Conservation (phyloP, 2,329 filamentous ascomycete genomes). For the Ophiognomonia clavigignenti-juglandacearum region DNA sequence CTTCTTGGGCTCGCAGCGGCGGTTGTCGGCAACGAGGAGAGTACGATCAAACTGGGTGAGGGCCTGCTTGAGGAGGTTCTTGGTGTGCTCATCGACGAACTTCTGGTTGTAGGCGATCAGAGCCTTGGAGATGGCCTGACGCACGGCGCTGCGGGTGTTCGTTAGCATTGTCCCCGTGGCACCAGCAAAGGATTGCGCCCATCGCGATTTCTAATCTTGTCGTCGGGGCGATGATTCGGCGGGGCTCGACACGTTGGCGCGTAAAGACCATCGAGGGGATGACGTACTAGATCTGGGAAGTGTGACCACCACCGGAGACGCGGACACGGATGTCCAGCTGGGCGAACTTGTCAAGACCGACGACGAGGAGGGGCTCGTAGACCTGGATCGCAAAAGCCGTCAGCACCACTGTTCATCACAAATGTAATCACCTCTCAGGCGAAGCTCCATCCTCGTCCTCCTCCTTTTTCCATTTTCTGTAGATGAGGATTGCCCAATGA, state of each 20-base stretch:
- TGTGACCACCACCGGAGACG: constrained; percentile 95
- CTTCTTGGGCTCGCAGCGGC: constrained; percentile 99
- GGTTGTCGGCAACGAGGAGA: constrained; percentile 97
- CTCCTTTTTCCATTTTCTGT: no score
- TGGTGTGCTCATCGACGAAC: constrained; percentile 99
- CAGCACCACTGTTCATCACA: constrained; percentile 14
- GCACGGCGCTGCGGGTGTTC: constrained; percentile 66
- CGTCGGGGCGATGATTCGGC: no score
- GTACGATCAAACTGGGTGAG: constrained; percentile 67
- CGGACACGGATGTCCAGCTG: constrained; percentile 96
- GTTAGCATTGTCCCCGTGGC: no score
- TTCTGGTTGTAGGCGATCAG: constrained; percentile 77
- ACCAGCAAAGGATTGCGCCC: no score
- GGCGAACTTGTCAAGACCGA: constrained; percentile 96
- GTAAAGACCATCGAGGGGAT: not conserved
- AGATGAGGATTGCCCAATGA: not conserved
- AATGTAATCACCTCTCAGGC: not conserved
- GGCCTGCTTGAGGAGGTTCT: constrained; percentile 98
- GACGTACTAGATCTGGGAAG: constrained; percentile 69
- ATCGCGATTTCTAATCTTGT: no score
- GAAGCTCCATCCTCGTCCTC: not conserved
- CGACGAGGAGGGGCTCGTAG: constrained; percentile 97
- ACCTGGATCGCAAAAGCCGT: constrained; percentile 47
- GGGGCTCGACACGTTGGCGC: not conserved
- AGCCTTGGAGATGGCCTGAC: constrained; percentile 97